phyloP scores from a whole-genome alignment of 192 early-diverging fungal species.

The Backusella sp. region DNA sequence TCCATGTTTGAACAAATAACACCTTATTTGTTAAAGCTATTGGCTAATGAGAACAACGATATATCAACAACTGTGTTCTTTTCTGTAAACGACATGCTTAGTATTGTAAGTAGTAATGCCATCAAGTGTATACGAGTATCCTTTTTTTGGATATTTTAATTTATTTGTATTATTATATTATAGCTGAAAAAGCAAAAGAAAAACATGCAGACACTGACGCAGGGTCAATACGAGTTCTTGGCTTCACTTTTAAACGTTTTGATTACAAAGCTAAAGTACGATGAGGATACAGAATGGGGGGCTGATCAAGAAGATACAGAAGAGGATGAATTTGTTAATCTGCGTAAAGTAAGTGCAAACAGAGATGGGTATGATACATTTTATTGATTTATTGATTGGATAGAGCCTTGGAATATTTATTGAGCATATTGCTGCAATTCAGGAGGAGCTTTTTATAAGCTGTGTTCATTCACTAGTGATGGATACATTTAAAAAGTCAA shows the following conservation, averaged over 20 bases:
- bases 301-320: constrained; percentile 70
- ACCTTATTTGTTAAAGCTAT: constrained; percentile 74
- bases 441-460: constrained; percentile 54
- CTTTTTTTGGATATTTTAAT: background rate
- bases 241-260: constrained; percentile 62
- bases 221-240: constrained; percentile 49
- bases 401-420: constrained; percentile 68
- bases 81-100: constrained; percentile 70
- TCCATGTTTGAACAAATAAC: constrained; percentile 72
- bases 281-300: constrained; percentile 78
- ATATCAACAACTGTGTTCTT: constrained; percentile 75
- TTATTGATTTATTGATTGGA: constrained; percentile 7
- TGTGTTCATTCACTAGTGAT: constrained; percentile 60
- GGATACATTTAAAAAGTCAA: constrained; percentile 53
- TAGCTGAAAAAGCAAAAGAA: constrained; percentile 60
- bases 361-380: background rate
- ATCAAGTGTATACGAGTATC: background rate
- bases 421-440: constrained; percentile 75
- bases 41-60: constrained; percentile 83
- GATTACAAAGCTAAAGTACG: constrained; percentile 87
- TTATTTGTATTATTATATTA: constrained; percentile 10
- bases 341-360: constrained; percentile 57
- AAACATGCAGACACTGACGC: constrained; percentile 37
- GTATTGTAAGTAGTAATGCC: constrained; percentile 57
- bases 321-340: constrained; percentile 67